Evolutionary conservation across 139 green algal genomes (phyloP).

Genomic region (Chlamydomonas asymmetrica): DNA sequence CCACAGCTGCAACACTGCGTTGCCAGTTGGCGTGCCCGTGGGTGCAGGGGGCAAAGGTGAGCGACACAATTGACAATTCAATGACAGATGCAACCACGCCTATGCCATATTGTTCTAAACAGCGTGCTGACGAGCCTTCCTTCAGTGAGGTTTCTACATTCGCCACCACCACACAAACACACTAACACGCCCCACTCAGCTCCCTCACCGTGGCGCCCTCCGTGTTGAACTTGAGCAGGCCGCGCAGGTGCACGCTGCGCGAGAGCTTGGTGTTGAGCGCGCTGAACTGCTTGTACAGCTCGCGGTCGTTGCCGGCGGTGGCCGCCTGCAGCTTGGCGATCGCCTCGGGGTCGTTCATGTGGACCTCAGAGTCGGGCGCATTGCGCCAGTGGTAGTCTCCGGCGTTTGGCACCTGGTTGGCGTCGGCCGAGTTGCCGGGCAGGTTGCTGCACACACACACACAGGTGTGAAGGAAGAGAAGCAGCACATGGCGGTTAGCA

Average conservation of each 20-base stretch:
- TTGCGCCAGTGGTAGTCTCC: constrained; percentile 87
- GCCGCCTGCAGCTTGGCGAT: constrained; percentile 85
- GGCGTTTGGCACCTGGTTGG: constrained; percentile 60
- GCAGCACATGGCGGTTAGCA: no score
- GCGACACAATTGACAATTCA: no score
- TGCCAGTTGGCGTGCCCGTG: no score
- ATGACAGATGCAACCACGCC: no score
- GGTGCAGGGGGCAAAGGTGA: no score
- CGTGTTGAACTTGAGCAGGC: constrained; percentile 86
- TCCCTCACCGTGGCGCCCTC: constrained; percentile 6
- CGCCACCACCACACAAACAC: no score
- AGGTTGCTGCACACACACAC: neutral
- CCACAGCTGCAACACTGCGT: no score
- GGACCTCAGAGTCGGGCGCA: constrained; percentile 67
- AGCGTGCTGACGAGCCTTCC: no score
- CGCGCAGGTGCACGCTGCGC: constrained; percentile 75
- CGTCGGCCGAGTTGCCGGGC: constrained; percentile 51
- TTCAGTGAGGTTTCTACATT: no score
- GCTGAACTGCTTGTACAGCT: constrained; percentile 80
- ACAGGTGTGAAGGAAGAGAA: neutral
- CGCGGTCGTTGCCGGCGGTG: constrained; percentile 50
- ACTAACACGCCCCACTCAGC: no score
- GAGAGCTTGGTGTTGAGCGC: constrained; percentile 66
- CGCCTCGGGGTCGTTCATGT: constrained; percentile 92
- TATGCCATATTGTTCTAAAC: no score